A percentile compares a stretch with the other conserved stretches of the same genome.
Conservation (phyloP, 23 red algal genomes). For the Chondrus crispus region DNA sequence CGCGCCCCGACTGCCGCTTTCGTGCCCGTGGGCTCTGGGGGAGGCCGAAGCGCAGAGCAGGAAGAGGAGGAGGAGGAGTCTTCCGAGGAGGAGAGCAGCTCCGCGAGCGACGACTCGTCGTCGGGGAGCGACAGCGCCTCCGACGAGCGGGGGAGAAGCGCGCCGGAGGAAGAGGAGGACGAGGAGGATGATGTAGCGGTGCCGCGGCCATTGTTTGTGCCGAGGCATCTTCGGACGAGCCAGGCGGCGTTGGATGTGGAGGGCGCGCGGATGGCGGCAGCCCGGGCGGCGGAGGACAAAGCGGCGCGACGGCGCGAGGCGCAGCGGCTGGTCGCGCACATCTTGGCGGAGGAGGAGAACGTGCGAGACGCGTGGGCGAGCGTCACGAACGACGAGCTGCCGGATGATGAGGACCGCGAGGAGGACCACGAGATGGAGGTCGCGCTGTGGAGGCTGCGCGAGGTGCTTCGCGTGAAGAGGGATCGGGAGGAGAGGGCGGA, state of each 20-base stretch:
- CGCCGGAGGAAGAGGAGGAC: not conserved
- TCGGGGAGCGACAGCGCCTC: not conserved
- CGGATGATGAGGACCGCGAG: slow-evolving; percentile 46
- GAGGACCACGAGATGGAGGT: slow-evolving; percentile 28
- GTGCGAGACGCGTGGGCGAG: not conserved
- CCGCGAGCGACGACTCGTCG: not conserved
- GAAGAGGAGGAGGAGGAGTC: not conserved
- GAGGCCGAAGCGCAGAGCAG: not conserved
- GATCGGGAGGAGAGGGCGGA: slow-evolving; percentile 20
- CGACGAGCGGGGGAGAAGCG: not conserved
- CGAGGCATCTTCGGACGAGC: not conserved
- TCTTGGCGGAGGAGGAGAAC: slow-evolving; percentile 6
- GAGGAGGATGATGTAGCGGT: not conserved
- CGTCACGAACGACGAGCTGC: slow-evolving; percentile 1
- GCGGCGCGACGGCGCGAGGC: not conserved
- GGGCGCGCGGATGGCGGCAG: not conserved
- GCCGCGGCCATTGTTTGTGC: not conserved
- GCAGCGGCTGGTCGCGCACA: not conserved
- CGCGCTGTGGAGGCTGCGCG: slow-evolving; percentile 53
- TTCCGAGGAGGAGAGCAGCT: not conserved
- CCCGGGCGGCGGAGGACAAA: not conserved
- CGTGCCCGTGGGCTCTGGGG: not conserved
- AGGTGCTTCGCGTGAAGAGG: slow-evolving; percentile 24
- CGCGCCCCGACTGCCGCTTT: not conserved
- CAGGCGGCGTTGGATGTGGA: not conserved